Evolutionary conservation across 768 basidiomycete genomes (phyloP), one percentile per base, ranked within the genome.

Genomic region (Mycena rosella): DNA sequence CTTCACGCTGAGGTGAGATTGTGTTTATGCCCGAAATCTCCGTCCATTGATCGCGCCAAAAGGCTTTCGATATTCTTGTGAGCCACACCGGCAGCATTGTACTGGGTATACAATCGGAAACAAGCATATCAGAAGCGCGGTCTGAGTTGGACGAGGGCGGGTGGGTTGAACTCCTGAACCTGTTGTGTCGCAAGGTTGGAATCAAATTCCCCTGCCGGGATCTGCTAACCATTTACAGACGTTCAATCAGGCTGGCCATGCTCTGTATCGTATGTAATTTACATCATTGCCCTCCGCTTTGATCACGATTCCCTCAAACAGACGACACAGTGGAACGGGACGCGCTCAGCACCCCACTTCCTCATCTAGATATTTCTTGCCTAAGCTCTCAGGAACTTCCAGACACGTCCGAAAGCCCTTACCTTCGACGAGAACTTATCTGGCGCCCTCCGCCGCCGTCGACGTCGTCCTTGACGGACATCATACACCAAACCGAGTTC

Each of bases 31-130:
- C 18, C 5, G 6, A 4, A 18, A 4, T 34, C 30, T 5, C 27
- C 34, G 24, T 13, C 15, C 36, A 47, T 47, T 26, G 6, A 40
- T 14, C 13, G 8, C 42, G 8, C 14, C 24, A 29, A 40, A 47
- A 56, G 54, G 5, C 22, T 7, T 57, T 57, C 42, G 56, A 57
- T 45, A 6, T 57, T n/a, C 56, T 57, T 27, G 6, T 57, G 7
- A n/a, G 42, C 34, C 26, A 27, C 26, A 30, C 29, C 20, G 56
- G 42, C 56, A 30, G 15, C 11, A 42, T 57, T 22, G 30, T 44
- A 8, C 56, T 57, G 9, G 40, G 38, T 30, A 40, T 29, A 2
- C 29, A 29, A 15, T 17, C 56, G 4, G 40, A 8, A 10, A 13
- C 27, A n/a, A 27, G 15, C 26, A 15, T 11, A 9, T 18, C 15